Base-by-base conservation (phyloP, 257 asterid genomes). In the Datura wrightii region DNA sequence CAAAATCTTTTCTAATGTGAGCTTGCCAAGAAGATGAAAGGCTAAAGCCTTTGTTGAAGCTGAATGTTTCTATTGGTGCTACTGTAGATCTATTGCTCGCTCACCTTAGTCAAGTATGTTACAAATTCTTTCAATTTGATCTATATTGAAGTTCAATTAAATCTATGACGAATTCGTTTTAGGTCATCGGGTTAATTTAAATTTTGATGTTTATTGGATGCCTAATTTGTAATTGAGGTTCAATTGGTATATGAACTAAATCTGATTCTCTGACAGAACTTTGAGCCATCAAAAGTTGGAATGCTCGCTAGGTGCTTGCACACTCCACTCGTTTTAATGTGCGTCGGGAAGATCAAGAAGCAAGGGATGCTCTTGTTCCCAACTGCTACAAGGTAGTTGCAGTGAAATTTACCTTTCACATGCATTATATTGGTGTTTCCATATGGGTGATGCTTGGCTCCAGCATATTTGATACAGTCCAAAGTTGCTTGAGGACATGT, bases 21-120 rank as follows among this genome's bases (percentile, higher is more conserved):
- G 99, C 98, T 74, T 97, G 99, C 86, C 93, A 98, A 14, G 93
- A 91, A 16, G 99, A 97, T 87, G 99, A 97, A 93, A 92, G 99
- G 88, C 88, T 97, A 92, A 97, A 94, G 88, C 99, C 99, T 69
- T 84, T 97, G 91, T 89, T 97, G 85, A 95, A 97, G 91, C 87
- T 97, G 2, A 94, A 91, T 80, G 91, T 90, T 54, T 89, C 96
- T 56, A 72, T 91, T 10, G 98, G 94, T 11, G 92, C 91, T 11
- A 93, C 94, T 34, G 98, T 95, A 85, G 98, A 95, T 88, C 92
- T 92, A 70, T 87, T 97, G 56, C 88, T 95, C 2, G 88, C 94
- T 89, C 94, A 94, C 24, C 93, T 97, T 65, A 91, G 90, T 88
- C 97, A 94, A 97, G 99, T 97, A 74, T 6, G 59, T 74, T 31